Percentiles rank a stretch among this genome's conserved stretches.
Evolutionary conservation across 73 alveolate genomes (phyloP).

Genomic region (Loxodes magnus): DNA sequence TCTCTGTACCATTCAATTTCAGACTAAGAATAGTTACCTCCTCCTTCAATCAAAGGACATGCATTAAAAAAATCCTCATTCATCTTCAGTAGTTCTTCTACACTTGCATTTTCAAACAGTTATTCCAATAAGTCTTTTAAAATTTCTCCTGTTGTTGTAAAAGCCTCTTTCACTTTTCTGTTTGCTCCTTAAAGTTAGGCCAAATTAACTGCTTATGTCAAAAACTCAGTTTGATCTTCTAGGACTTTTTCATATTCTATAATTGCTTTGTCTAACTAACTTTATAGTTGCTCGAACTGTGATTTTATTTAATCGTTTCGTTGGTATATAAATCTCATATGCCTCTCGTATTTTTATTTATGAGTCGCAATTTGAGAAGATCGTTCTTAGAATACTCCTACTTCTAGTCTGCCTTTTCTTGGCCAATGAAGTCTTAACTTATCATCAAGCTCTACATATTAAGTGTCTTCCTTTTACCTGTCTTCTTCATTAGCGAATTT

Average conservation of each 20-base stretch:
- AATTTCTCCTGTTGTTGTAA: conserved; percentile 57
- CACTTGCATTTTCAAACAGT: conserved; percentile 39
- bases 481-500: conserved; percentile 40
- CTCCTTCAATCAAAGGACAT: conserved; percentile 47
- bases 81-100: conserved; percentile 34
- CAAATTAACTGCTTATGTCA: conserved; percentile 64
- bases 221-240: conserved; percentile 53
- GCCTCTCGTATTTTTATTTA: conserved; percentile 66
- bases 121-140: conserved; percentile 39
- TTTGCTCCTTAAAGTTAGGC: conserved; percentile 79
- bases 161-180: conserved; percentile 59
- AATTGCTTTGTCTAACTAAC: conserved; percentile 48
- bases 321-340: conserved; percentile 48
- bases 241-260: conserved; percentile 34
- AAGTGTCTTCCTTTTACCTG: conserved; percentile 58
- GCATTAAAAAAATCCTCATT: conserved; percentile 62
- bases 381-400: conserved; percentile 76
- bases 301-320: conserved; percentile 48
- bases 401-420: conserved; percentile 92
- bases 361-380: conserved; percentile 69
- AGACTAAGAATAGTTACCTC: conserved; percentile 76
- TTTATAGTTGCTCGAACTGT: conserved; percentile 43
- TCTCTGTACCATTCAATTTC: conserved; percentile 67
- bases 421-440: conserved; percentile 84
- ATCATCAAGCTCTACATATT: conserved; percentile 73